These are phyloP conservation scores for Bolboschoenoplectus hybrid DNA, from an alignment of 202 grass and related monocot genomes.

Conservation along the genomic window DNA sequence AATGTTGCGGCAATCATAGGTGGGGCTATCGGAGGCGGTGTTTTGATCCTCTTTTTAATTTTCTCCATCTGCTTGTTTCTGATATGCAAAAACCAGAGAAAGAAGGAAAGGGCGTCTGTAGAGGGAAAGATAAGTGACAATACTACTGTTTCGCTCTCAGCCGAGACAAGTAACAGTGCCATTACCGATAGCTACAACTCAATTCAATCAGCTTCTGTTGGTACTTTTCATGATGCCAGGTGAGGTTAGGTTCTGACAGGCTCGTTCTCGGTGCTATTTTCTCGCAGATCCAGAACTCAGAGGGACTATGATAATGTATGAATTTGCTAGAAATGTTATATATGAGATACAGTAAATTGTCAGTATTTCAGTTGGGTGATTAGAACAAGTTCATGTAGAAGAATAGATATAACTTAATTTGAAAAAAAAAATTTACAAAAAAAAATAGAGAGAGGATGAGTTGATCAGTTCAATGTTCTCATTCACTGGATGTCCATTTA, in stretches of 20 bases:
- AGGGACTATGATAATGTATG: slow-evolving; percentile 44
- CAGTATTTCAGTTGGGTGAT: neutral
- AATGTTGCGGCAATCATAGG: slow-evolving; percentile 16
- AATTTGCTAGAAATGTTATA: neutral
- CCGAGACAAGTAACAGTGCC: neutral
- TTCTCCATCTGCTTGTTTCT: slow-evolving; percentile 36
- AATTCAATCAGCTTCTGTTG: neutral
- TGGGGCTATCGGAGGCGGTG: slow-evolving; percentile 33
- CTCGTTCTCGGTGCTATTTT: slow-evolving; percentile 48
- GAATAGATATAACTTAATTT: slow-evolving; percentile 5
- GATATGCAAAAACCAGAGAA: slow-evolving; percentile 25
- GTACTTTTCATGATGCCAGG: slow-evolving; percentile 39
- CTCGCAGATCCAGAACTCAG: slow-evolving; percentile 60
- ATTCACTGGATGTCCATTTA: neutral
- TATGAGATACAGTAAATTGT: neutral
- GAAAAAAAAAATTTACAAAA: neutral
- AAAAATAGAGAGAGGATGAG: neutral
- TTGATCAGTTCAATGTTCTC: neutral
- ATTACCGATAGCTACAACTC: neutral
- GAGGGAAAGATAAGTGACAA: slow-evolving; percentile 36
- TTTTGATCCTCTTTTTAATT: slow-evolving; percentile 36
- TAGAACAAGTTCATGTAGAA: neutral
- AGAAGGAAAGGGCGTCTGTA: slow-evolving; percentile 38
- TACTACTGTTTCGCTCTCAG: slow-evolving; percentile 44
- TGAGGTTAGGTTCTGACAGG: slow-evolving; percentile 38